These are phyloP conservation scores for Cadophora sp. DNA, from an alignment of 2,329 filamentous ascomycete species.

Conservation along the genomic window DNA sequence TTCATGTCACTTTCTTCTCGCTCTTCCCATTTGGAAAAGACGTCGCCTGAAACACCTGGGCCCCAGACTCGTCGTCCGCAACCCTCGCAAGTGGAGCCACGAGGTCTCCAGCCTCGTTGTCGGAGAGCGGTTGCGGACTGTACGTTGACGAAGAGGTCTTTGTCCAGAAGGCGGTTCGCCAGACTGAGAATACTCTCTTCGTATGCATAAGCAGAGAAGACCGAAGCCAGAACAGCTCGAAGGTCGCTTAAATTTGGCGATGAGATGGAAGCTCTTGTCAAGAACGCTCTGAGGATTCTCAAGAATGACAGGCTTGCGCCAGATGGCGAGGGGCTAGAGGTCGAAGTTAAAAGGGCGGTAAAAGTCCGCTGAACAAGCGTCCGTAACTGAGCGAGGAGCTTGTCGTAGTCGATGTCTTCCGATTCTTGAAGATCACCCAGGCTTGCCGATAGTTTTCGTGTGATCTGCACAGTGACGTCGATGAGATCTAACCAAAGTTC, in stretches of 20 bases:
- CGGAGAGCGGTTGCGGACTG: conserved; percentile 75
- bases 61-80: conserved; percentile 89
- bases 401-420: conserved; percentile 58
- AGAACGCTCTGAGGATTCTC: conserved; percentile 85
- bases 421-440: conserved; percentile 50
- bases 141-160: conserved; percentile 87
- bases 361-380: conserved; percentile 89
- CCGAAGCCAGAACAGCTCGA: conserved; percentile 81
- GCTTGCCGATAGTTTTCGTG: conserved; percentile 65
- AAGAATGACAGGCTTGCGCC: conserved; percentile 77
- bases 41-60: conserved; percentile 76
- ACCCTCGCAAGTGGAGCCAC: conserved; percentile 85
- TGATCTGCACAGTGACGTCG: conserved; percentile 66
- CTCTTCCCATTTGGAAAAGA: conserved; percentile 85
- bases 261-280: conserved; percentile 79
- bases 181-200: conserved; percentile 88
- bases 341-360: conserved; percentile 81
- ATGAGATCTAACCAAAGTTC: conserved; percentile 66
- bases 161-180: conserved; percentile 85
- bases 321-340: conserved; percentile 55
- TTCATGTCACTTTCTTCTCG: conserved; percentile 57
- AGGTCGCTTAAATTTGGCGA: conserved; percentile 90
- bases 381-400: conserved; percentile 72
- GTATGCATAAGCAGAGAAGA: conserved; percentile 95
- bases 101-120: conserved; percentile 87